A percentile compares a stretch with the other conserved stretches of the same genome.
phyloP scores from a whole-genome alignment of 1,284 basidiomycete genomes.

The Vanrija sp. region DNA sequence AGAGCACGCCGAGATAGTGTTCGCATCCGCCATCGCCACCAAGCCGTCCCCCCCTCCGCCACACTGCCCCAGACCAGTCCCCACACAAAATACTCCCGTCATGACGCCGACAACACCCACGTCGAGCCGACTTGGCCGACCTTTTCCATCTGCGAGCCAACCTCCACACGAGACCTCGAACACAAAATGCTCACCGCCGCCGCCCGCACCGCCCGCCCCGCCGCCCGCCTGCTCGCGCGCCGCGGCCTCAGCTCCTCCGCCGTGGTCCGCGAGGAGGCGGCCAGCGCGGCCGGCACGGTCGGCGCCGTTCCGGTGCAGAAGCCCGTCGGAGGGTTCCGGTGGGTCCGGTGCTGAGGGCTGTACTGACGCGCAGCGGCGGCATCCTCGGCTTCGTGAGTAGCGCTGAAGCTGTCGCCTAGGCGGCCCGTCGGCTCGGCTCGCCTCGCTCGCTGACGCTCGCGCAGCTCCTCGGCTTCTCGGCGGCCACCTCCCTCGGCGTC shows the following conservation, averaged over 20 bases:
- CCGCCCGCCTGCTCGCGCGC: slow-evolving; percentile 4
- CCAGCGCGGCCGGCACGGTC: slow-evolving; percentile 55
- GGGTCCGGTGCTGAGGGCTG: slow-evolving; percentile 4
- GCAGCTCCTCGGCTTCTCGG: slow-evolving; percentile 58
- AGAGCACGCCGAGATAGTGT: no score
- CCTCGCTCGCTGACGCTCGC: slow-evolving; percentile 53
- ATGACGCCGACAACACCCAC: no score
- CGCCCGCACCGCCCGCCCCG: slow-evolving; percentile 1
- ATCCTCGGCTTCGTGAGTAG: slow-evolving; percentile 72
- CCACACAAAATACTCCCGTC: no score
- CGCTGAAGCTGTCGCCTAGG: not conserved
- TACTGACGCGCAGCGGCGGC: slow-evolving; percentile 49
- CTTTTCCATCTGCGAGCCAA: no score
- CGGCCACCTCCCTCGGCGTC: slow-evolving; percentile 58
- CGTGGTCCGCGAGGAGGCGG: slow-evolving; percentile 52
- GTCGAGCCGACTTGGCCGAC: no score
- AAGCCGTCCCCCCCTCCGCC: no score
- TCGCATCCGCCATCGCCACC: no score
- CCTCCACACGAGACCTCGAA: no score
- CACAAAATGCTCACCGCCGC: no score
- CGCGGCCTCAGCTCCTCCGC: slow-evolving; percentile 49
- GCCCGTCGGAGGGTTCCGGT: slow-evolving; percentile 73
- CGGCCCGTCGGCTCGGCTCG: not conserved
- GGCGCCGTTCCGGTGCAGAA: slow-evolving; percentile 58
- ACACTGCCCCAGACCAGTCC: no score